Percentiles rank a stretch among this genome's conserved stretches.
Conservation (phyloP, 1,139 yeast species). For the Wickerhamiella infanticola region DNA sequence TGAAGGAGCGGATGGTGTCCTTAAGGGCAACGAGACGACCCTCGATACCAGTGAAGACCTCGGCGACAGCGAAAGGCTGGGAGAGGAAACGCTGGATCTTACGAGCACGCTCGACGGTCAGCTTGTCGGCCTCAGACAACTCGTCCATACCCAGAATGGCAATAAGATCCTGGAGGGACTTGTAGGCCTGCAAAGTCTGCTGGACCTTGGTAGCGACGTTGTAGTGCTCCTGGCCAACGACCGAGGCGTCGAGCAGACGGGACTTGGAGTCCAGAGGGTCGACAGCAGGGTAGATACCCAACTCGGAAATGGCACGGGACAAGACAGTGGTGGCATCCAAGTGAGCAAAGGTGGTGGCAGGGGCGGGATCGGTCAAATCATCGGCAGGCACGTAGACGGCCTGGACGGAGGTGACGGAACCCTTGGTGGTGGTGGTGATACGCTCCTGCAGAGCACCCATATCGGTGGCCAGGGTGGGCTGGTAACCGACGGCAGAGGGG, state of each 20-base stretch:
- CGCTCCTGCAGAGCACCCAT: slow-evolving; percentile 99
- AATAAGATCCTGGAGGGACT: slow-evolving; percentile 98
- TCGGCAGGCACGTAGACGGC: slow-evolving; percentile 99
- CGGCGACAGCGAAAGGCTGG: slow-evolving; percentile 99
- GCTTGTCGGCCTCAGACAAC: slow-evolving; percentile 95
- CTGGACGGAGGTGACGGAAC: slow-evolving; percentile 99
- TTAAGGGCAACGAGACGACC: slow-evolving; percentile 95
- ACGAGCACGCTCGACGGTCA: slow-evolving; percentile 99
- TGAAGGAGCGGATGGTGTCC: slow-evolving; percentile 90
- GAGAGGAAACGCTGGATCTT: slow-evolving; percentile 99
- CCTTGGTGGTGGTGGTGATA: slow-evolving; percentile 98
- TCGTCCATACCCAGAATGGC: slow-evolving; percentile 99
- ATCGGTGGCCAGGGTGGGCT: slow-evolving; percentile 99
- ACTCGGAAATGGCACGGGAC: slow-evolving; percentile 98
- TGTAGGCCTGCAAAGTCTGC: slow-evolving; percentile 98
- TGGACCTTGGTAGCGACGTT: slow-evolving; percentile 88
- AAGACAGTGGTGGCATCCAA: slow-evolving; percentile 99
- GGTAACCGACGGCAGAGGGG: slow-evolving; percentile 99
- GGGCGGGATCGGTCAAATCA: slow-evolving; percentile 99
- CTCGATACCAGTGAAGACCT: slow-evolving; percentile 98
- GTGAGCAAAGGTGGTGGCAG: slow-evolving; percentile 99
- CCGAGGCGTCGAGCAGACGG: slow-evolving; percentile 92
- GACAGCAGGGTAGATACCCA: slow-evolving; percentile 99
- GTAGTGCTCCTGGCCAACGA: slow-evolving; percentile 98
- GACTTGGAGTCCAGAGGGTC: slow-evolving; percentile 99